Evolutionary conservation across 192 early-diverging fungal genomes (phyloP), one percentile per base, ranked within the genome.

Genomic region (Endogone sp.): DNA sequence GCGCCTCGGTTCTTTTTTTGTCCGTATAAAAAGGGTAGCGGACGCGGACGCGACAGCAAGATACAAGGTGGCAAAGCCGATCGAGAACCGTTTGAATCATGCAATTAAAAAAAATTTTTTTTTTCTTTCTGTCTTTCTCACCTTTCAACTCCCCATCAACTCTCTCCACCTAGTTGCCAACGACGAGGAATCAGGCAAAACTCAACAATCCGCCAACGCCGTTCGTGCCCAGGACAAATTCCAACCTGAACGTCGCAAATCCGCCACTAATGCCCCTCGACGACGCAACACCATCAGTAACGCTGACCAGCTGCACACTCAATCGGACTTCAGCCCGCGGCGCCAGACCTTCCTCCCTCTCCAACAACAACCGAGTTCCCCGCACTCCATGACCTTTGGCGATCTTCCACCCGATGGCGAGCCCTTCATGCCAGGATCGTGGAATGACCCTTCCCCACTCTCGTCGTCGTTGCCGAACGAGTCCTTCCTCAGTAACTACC

Each of bases 401-500:
- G 66, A 31, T 66, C 75, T 6, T 49, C 37, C 44, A 22, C 64
- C 56, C 26, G 11, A 25, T 57, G 24, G 23, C 66, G 55, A 68
- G 55, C 25, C 67, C 67, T 11, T 37, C 67, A 59, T 28, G 25
- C 3, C 30, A 64, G n/a, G 57, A 29, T 61, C 2, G 27, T 32
- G 60, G 32, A 27, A 71, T 24, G 37, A 58, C 65, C 56, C 44
- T 63, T 16, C 66, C 23, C 13, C 68, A 65, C 0, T 67, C 71
- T 55, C 70, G 69, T 9, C 16, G 64, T 28, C 71, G 74, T 66
- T 56, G 60, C 24, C 57, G 62, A 9, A 72, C 57, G 32, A 76
- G 71, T 24, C 60, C 69, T 31, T 65, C 74, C 2, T 69, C 75
- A 21, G 72, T 63, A 44, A 72, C 70, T 10, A 70, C 75, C 31